Evolutionary conservation across 164 flowering plant species (phyloP), one percentile per base, ranked within the genome.

Genomic region (Nymphaea colorata): DNA sequence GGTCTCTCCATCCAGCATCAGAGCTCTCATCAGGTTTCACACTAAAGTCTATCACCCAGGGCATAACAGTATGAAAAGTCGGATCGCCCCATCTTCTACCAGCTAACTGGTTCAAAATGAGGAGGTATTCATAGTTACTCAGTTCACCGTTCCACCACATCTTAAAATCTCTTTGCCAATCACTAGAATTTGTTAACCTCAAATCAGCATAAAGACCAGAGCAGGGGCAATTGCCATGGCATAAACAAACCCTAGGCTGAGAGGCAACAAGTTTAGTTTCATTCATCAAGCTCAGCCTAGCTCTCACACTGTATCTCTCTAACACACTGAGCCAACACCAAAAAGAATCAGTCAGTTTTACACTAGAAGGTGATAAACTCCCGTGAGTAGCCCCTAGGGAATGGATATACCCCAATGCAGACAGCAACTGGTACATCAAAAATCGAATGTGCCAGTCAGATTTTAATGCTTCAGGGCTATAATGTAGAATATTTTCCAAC

Each of bases 21-120:
- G 82, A 82, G 67, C 76, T 74, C 62, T 84, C 85, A 76, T 85
- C 89, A 43, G 97, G 96, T 77, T 80, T 87, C 61, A 78, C 72
- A 74, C 88, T 91, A 74, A 94, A 94, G 82, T 91, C 99, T 71
- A 91, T 82, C 16, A 94, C 97, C 99, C 99, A 94, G 43, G 99
- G 99, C 99, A 94, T 94, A 36, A 94, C 88, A 3, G 86, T 76
- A 72, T 91, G 90, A 75, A 94, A 91, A 43, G 93, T 81, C 72
- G 87, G 90, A 68, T 94, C 97, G 10, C 96, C 97, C 97, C 99
- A 94, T 76, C 95, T 90, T 85, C 99, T 85, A 64, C 97, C 99
- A 61, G 97, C 97, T 69, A 94, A 76, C 77, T 77, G 83, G 76
- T 90, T 91, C 71, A 94, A 76, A 74, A 86, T 70, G 43, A 94